Evolutionary conservation across 176 grass and related monocot species (phyloP).

Genomic region (Chrysopogon serrulatus): DNA sequence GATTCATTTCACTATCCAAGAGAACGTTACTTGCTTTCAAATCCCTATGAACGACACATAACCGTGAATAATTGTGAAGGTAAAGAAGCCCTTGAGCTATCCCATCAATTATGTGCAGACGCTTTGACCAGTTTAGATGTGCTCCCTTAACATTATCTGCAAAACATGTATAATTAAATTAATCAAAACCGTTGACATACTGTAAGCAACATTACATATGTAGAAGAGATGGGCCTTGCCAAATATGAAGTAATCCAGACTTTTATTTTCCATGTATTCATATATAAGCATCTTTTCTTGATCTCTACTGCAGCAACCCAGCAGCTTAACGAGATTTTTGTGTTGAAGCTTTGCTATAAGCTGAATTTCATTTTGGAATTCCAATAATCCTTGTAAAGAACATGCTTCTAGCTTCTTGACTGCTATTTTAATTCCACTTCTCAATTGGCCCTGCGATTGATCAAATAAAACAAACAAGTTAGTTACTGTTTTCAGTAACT

Average conservation of each 20-base stretch:
- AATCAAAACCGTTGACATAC: background rate
- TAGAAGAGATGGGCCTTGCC: slow-evolving; percentile 16
- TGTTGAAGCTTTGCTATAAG: slow-evolving; percentile 57
- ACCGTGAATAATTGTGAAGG: slow-evolving; percentile 55
- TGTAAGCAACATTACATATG: background rate
- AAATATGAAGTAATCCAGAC: slow-evolving; percentile 63
- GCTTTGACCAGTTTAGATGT: slow-evolving; percentile 39
- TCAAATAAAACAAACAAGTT: background rate
- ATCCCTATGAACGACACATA: slow-evolving; percentile 63
- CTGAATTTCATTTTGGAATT: slow-evolving; percentile 52
- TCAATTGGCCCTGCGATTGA: slow-evolving; percentile 39
- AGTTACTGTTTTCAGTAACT: background rate
- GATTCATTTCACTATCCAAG: slow-evolving; percentile 52
- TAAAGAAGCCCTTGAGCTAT: slow-evolving; percentile 67
- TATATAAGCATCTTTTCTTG: slow-evolving; percentile 63
- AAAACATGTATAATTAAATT: background rate
- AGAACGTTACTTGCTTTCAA: slow-evolving; percentile 81
- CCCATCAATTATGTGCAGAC: slow-evolving; percentile 44
- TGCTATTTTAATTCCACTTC: slow-evolving; percentile 47
- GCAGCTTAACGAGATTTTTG: slow-evolving; percentile 46
- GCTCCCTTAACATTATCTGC: slow-evolving; percentile 32
- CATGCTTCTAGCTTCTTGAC: slow-evolving; percentile 47
- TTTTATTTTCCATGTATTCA: slow-evolving; percentile 75
- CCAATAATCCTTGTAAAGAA: slow-evolving; percentile 58
- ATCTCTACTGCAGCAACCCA: slow-evolving; percentile 38